A percentile compares a stretch with the other conserved stretches of the same genome.
Conservation (phyloP, 2,329 filamentous ascomycete genomes). For the Orbilia brochopaga region DNA sequence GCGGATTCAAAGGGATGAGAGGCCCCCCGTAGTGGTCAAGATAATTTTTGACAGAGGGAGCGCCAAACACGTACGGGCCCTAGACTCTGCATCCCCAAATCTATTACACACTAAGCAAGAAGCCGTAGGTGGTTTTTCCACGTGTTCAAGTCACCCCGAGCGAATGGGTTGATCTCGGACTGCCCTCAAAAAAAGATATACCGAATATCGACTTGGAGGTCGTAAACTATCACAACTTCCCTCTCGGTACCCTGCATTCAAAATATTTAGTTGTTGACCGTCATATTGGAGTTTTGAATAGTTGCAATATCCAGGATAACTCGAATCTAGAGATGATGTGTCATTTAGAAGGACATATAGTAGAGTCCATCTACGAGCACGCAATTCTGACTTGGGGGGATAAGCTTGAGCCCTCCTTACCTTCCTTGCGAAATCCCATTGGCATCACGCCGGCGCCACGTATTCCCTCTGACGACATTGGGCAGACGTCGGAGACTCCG, state of each 20-base stretch:
- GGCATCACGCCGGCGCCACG: background rate
- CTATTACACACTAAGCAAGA: background rate
- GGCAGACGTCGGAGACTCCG: background rate
- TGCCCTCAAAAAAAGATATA: conserved; percentile 24
- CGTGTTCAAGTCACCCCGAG: conserved; percentile 11
- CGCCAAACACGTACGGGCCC: conserved; percentile 34
- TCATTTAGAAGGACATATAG: conserved; percentile 36
- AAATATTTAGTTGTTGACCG: conserved; percentile 47
- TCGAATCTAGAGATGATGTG: conserved; percentile 49
- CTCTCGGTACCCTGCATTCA: conserved; percentile 37
- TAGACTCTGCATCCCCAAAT: background rate
- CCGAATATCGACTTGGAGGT: conserved; percentile 36
- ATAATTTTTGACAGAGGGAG: conserved; percentile 37
- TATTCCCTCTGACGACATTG: background rate
- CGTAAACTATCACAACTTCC: conserved; percentile 42
- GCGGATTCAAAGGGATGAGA: background rate
- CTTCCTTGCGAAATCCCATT: background rate
- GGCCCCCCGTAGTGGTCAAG: conserved; percentile 8
- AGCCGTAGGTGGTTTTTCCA: conserved; percentile 14
- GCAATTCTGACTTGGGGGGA: conserved; percentile 26
- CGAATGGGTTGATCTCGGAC: conserved; percentile 24
- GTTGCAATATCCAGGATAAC: conserved; percentile 48
- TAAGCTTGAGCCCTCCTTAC: background rate
- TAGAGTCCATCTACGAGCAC: conserved; percentile 32
- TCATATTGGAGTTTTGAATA: conserved; percentile 21